Percentiles rank a stretch among this genome's conserved stretches.
Conservation (phyloP, 2,329 filamentous ascomycete genomes). For the Neoascochyta sp. region DNA sequence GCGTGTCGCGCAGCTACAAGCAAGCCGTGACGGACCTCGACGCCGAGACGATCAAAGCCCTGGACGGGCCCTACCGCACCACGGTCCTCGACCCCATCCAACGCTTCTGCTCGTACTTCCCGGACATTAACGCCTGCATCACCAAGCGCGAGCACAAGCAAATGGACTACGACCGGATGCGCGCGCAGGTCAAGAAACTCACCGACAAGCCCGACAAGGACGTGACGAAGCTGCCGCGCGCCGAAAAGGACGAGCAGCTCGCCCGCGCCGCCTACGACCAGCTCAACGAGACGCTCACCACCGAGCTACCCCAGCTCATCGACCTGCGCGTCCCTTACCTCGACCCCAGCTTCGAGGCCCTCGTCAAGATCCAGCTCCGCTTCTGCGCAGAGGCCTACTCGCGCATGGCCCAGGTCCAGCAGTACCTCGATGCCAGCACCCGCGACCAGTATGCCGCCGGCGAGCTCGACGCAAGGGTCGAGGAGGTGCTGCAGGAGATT, state of each 20-base stretch:
- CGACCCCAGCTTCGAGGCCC: constrained; percentile 92
- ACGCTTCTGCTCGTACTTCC: constrained; percentile 96
- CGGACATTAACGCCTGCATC: constrained; percentile 98
- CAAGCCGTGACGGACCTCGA: constrained; percentile 97
- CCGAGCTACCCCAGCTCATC: constrained; percentile 90
- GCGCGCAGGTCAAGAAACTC: constrained; percentile 93
- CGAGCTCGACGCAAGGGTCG: constrained; percentile 84
- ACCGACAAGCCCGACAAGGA: constrained; percentile 99
- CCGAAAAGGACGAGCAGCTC: constrained; percentile 95
- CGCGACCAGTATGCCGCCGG: constrained; percentile 94
- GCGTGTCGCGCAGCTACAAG: constrained; percentile 95
- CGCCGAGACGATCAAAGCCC: constrained; percentile 95
- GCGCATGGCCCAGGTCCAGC: constrained; percentile 97
- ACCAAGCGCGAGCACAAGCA: constrained; percentile 99
- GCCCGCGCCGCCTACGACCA: constrained; percentile 91
- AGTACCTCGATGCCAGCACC: constrained; percentile 93
- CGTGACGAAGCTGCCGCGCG: constrained; percentile 88
- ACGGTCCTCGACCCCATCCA: constrained; percentile 95
- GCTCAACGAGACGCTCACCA: constrained; percentile 91
- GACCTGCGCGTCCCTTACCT: constrained; percentile 95
- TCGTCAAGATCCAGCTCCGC: constrained; percentile 96
- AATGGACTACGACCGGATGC: constrained; percentile 94
- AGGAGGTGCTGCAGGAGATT: constrained; percentile 96
- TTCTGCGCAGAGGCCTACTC: constrained; percentile 98
- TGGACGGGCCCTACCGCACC: constrained; percentile 91